Percentiles rank a stretch among this genome's conserved stretches.
Conservation (phyloP, 2,329 filamentous ascomycete genomes). For the Fusarium coffeatum region DNA sequence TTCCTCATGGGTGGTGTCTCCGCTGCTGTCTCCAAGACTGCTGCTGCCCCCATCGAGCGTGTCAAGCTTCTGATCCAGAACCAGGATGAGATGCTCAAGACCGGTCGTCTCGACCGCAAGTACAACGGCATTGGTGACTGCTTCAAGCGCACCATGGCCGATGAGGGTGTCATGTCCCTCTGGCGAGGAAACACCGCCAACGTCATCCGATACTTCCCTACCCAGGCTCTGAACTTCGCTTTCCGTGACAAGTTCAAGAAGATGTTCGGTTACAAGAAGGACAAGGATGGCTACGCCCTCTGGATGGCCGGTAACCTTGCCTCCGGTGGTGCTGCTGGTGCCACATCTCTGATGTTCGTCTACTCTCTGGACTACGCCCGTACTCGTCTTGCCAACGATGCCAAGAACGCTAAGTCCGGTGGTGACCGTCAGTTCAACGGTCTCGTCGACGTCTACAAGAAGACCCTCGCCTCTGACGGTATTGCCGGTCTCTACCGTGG, state of each 20-base stretch:
- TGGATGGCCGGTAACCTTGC: conserved; percentile 99
- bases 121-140: conserved; percentile 95
- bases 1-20: conserved; percentile 99
- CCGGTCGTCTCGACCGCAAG: conserved; percentile 97
- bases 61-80: conserved; percentile 99
- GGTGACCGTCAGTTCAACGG: conserved; percentile 99
- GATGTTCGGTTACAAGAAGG: conserved; percentile 99
- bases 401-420: conserved; percentile 96
- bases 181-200: conserved; percentile 99
- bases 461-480: conserved; percentile 99
- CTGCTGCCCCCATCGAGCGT: conserved; percentile 99
- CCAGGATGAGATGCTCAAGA: conserved; percentile 99
- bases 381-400: conserved; percentile 99
- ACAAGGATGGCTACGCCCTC: conserved; percentile 96
- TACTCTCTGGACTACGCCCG: conserved; percentile 99
- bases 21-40: conserved; percentile 99
- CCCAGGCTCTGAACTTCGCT: conserved; percentile 99
- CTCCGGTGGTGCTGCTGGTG: conserved; percentile 99
- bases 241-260: conserved; percentile 99
- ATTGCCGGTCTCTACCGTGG: conserved; percentile 99
- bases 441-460: conserved; percentile 99
- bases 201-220: conserved; percentile 99
- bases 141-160: conserved; percentile 89
- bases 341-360: conserved; percentile 99
- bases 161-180: conserved; percentile 93